Base-by-base conservation (phyloP, 2,329 filamentous ascomycete species). In the Ceratocystis cubensis region DNA sequence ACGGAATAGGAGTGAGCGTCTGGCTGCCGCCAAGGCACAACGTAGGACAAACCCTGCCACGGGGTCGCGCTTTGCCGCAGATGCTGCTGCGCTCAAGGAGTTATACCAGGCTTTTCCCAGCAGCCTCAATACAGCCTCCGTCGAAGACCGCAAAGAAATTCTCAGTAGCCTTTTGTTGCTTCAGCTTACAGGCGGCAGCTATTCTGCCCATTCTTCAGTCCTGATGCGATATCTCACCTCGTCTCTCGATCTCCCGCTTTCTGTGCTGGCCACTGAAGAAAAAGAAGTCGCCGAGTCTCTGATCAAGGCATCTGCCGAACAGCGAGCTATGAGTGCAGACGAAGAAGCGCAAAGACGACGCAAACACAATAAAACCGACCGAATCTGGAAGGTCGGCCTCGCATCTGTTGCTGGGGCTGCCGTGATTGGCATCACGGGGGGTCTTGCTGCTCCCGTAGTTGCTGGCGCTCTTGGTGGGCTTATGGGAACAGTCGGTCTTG, bases 331-430 rank as follows among this genome's bases (percentile, higher is more conserved):
- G 79, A 87, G 86, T 0, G 89, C 88, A 0, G 88, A 92, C 69
- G 84, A 86, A 1, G 91, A 94, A 73, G 86, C 85, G 0, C 84
- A 88, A 72, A 88, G 88, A 73, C 84, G 87, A 65, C 82, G 82
- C 15, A 85, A 92, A 69, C 82, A 89, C 68, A 88, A 88, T 65
- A 84, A 88, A 70, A 77, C 82, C 7, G 80, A 84, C 22, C 80
- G 91, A 7, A 88, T 88, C 74, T 96, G 90, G 89, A 96, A 96
- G 74, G 91, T 96, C 22, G 91, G 92, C 0, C 79, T 96, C 30
- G 93, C 92, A 0, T 89, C 88, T 7, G 90, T 95, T 0, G 91
- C 90, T 0, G 93, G 93, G 10, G 93, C 93, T 1, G 89, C 89
- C 0, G 78, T 96, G 1, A 92, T 96, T n/a, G 92, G 92, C 5